Base-by-base conservation (phyloP, 129 eudicot species). In the Ambrosia trifida region DNA sequence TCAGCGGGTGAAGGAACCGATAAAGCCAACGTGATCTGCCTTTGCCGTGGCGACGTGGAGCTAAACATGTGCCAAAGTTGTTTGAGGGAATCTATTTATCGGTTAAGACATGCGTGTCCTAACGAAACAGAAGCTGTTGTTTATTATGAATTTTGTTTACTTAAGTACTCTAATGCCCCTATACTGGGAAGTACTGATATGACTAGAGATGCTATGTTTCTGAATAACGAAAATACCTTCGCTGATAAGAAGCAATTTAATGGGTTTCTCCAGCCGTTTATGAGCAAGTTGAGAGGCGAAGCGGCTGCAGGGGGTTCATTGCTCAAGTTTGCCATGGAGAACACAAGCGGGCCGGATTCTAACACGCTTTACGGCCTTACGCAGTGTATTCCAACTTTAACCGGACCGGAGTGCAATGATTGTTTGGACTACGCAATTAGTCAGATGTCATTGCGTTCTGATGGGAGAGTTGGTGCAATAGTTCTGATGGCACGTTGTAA, bases 401-500 rank as follows among this genome's bases (percentile, higher is more conserved):
- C 35, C 0, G 62, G 20, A n/a, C 5, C 14, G 5, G 7, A 54
- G 35, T 54, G 62, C 35, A 1, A 54, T 16, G 62, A 54, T 10
- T 54, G 62, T 54, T 20, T 54, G n/a, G n/a, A 19, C 20, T 20
- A 54, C 1, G 62, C 62, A 4, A 20, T 54, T 54, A 3, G 2
- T 54, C 32, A 19, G 16, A 19, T 54, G 33, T 9, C 62, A 1
- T 2, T 4, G 7, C 10, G 62, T 54, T 54, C n/a, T 54, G 14
- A 54, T 2, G 62, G 62, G 62, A 20, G 62, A 20, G 13, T 8
- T 54, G 62, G 62, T 54, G 62, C 3, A 54, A 7, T 54, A 3
- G 7, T 54, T 54, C 62, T 54, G 20, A 54, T 54, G 62, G 7
- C 62, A 24, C 62, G 62, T 54, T 54, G 62, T 54, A 54, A 54